These are phyloP conservation scores for Puccinia hordei DNA, from an alignment of 1,284 basidiomycete genomes.

Conservation along the genomic window DNA sequence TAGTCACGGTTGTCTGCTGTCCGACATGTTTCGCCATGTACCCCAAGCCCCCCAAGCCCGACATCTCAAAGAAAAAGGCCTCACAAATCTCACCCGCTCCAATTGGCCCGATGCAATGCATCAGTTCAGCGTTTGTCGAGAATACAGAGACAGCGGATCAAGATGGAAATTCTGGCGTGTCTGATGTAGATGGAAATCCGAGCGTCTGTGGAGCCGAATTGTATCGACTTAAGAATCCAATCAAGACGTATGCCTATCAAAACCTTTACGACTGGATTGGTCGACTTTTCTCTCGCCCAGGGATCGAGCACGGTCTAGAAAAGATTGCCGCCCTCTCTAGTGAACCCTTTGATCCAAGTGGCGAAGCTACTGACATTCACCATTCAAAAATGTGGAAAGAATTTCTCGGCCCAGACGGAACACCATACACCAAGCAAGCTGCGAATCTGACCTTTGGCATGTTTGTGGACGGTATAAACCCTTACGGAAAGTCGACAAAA, in stretches of 20 bases:
- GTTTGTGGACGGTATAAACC: constrained; percentile 43
- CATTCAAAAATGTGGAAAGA: constrained; percentile 31
- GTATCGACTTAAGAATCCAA: background rate
- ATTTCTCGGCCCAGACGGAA: constrained; percentile 32
- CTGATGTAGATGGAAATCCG: background rate
- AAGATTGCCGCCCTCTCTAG: background rate
- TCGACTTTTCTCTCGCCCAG: constrained; percentile 28
- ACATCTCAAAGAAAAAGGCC: background rate
- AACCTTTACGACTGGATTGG: constrained; percentile 36
- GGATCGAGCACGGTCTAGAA: constrained; percentile 9
- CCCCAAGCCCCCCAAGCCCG: constrained; percentile 22
- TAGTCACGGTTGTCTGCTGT: constrained; percentile 31
- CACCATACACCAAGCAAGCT: background rate
- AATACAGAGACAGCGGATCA: background rate
- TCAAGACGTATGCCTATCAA: constrained; percentile 33
- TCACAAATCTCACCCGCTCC: background rate
- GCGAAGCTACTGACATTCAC: constrained; percentile 25
- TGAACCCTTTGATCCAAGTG: background rate
- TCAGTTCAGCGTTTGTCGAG: constrained; percentile 6
- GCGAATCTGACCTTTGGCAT: constrained; percentile 42
- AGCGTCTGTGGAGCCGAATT: constrained; percentile 4
- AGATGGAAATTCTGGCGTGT: background rate
- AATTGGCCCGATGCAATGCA: background rate
- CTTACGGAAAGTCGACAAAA: constrained; percentile 10
- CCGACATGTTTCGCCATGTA: constrained; percentile 36